phyloP scores from a whole-genome alignment of 768 basidiomycete species.

The Hirschioporus abietinus region DNA sequence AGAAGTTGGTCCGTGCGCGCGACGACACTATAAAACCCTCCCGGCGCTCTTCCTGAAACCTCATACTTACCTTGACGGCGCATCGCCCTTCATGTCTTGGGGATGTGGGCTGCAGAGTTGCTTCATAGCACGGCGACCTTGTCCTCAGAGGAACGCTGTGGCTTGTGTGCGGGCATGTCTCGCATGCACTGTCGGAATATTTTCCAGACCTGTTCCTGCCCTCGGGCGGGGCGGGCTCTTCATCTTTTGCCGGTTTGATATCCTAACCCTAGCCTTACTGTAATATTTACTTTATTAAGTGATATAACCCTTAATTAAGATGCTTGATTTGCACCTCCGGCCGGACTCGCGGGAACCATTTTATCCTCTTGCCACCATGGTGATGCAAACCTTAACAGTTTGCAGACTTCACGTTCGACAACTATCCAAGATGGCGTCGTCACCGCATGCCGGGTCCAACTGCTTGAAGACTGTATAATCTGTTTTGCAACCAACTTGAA shows the following conservation, averaged over 20 bases:
- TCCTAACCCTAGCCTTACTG: conserved; percentile 23
- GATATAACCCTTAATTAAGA: no score
- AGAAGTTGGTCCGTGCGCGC: conserved; percentile 11
- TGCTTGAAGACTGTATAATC: no score
- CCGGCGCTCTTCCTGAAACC: conserved; percentile 9
- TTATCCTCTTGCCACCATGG: no score
- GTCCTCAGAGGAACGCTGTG: conserved; percentile 40
- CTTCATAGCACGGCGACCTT: conserved; percentile 51
- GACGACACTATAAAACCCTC: conserved; percentile 4
- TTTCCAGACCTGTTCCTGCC: conserved; percentile 43
- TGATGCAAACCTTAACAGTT: no score
- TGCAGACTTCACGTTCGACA: no score
- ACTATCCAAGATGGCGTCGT: no score
- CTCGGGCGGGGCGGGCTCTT: conserved; percentile 46
- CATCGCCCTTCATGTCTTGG: conserved; percentile 30
- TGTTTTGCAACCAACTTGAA: no score
- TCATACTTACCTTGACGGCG: conserved; percentile 30
- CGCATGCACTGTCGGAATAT: conserved; percentile 43
- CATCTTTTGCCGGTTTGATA: conserved; percentile 24
- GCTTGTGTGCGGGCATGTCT: conserved; percentile 41
- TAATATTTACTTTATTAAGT: background rate
- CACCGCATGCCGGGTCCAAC: no score
- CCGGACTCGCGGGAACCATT: no score
- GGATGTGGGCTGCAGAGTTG: conserved; percentile 30
- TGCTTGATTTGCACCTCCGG: no score